Evolutionary conservation across 2,329 filamentous ascomycete genomes (phyloP), one percentile per base, ranked within the genome.

Genomic region (Pseudogymnoascus pannorum): DNA sequence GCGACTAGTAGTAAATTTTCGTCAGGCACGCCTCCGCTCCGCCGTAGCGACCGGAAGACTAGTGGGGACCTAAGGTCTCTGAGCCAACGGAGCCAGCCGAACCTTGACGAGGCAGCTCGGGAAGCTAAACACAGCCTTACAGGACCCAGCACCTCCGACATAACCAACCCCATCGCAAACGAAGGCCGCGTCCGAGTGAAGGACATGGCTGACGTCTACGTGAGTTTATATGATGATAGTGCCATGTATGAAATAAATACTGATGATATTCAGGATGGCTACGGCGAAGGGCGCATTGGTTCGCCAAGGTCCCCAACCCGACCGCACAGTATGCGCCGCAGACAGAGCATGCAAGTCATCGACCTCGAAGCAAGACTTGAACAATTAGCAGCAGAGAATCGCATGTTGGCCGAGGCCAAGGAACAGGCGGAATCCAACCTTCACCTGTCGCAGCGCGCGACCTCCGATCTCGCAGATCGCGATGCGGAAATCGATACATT

Each of bases 321-420:
- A 75, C 92, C 94, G 69, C 91, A 92, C 72, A 97, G 92, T 79
- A 89, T 99, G 84, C 92, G 93, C 69, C 92, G 93, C 73, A 90
- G 93, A 72, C 94, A 96, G 76, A 97, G 93, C 81, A 93, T 97
- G 87, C 93, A 97, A 77, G 86, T 93, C 60, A 86, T 97, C 64
- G 93, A 99, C 70, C 86, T 99, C 72, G 92, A 97, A 78, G 81
- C 84, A 63, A 86, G 84, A 70, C 83, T 99, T 69, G 91, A 97
- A 68, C 88, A 93, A 74, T 81, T 99, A 66, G 79, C 88, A 40
- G 86, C 87, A 20, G 93, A 99, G 73, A 97, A 97, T 72, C 86
- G 87, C 61, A 78, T 85, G 64, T 85, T 99, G 26, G 81, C 85
- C 68, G 87, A 92, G 57, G 87, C 89, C 51, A 87, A 87, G 68